These are phyloP conservation scores for Tricholoma saponaceum DNA, from an alignment of 768 basidiomycete species.

Conservation along the genomic window DNA sequence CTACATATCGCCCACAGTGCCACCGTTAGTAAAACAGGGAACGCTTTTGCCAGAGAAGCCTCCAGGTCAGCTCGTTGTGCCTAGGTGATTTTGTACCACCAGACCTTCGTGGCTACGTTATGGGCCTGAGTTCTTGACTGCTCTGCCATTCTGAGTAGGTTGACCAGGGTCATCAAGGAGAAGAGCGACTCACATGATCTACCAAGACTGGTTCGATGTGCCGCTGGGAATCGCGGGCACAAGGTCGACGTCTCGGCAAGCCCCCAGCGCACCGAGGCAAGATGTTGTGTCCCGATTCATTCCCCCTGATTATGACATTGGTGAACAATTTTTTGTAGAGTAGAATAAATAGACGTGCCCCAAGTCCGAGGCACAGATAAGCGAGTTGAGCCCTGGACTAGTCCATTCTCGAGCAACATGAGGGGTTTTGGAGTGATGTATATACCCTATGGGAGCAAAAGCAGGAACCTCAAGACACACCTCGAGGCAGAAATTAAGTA, in stretches of 20 bases:
- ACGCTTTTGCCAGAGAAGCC: background rate
- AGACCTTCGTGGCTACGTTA: background rate
- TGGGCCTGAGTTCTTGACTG: background rate
- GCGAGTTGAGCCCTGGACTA: background rate
- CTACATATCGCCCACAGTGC: background rate
- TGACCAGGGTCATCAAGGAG: background rate
- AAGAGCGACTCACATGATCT: background rate
- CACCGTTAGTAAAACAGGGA: background rate
- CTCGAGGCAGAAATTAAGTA: background rate
- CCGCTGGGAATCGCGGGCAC: background rate
- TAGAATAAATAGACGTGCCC: background rate
- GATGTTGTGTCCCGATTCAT: background rate
- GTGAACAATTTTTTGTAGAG: background rate
- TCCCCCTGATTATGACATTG: background rate
- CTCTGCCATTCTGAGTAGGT: background rate
- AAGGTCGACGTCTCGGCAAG: background rate
- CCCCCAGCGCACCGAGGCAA: background rate
- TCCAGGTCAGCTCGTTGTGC: background rate
- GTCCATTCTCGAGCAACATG: background rate
- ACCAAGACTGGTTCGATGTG: background rate
- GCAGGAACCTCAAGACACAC: background rate
- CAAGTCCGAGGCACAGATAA: background rate
- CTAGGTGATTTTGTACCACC: background rate
- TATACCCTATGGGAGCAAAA: background rate
- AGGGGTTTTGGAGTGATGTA: background rate